These are phyloP conservation scores for Vigna reflexopilosa DNA, from an alignment of 306 rosid species.

Conservation along the genomic window DNA sequence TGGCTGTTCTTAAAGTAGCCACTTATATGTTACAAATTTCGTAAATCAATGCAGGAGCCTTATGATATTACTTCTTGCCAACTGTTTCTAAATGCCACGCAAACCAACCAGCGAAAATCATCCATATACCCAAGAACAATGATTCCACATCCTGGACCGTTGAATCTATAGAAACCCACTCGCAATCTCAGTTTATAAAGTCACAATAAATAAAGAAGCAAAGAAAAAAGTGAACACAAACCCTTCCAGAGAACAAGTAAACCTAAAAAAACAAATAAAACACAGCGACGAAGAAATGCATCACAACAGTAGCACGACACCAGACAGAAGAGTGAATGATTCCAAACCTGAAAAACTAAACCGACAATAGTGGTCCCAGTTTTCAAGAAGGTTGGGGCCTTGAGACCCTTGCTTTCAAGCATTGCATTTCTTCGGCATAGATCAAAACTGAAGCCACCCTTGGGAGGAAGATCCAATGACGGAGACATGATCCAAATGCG, in stretches of 20 bases:
- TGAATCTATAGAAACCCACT: not conserved
- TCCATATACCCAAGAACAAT: not conserved
- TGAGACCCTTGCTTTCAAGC: conserved; percentile 77
- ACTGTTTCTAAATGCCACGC: conserved; percentile 3
- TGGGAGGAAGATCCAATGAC: conserved; percentile 72
- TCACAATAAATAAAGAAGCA: not conserved
- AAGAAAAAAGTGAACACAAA: not conserved
- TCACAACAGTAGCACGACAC: not conserved
- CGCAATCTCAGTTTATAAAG: not conserved
- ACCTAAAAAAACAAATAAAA: not conserved
- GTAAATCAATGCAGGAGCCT: conserved; percentile 4
- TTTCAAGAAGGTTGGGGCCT: conserved; percentile 68
- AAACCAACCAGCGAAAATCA: not conserved
- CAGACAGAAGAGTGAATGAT: not conserved
- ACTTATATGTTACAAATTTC: not conserved
- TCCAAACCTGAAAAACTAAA: conserved; percentile 71
- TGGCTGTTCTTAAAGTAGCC: not conserved
- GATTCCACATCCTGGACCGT: conserved; percentile 20
- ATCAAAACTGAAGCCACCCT: conserved; percentile 90
- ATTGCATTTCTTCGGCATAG: conserved; percentile 88
- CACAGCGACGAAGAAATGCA: not conserved
- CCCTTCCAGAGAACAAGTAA: not conserved
- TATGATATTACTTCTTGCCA: not conserved
- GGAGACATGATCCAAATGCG: conserved; percentile 57
- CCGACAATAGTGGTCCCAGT: conserved; percentile 96